Percentiles rank a stretch among this genome's conserved stretches.
Conservation (phyloP, 2,329 filamentous ascomycete species). For the Aureobasidium sp. region DNA sequence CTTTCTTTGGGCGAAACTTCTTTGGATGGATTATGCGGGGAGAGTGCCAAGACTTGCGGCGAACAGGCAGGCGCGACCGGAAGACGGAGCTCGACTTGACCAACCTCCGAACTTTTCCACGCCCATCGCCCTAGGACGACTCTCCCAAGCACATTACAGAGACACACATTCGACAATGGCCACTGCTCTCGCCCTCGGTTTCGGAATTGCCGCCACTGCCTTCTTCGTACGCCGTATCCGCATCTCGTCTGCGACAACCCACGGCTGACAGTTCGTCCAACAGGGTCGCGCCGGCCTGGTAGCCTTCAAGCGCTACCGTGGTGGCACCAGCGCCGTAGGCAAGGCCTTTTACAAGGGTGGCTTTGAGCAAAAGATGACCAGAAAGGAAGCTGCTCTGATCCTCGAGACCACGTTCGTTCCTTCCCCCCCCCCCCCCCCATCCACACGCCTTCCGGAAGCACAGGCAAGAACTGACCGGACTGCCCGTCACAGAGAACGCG, state of each 20-base stretch:
- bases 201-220: conserved; percentile 55
- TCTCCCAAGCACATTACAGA: neutral
- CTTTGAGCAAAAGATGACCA: conserved; percentile 93
- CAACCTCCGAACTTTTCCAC: neutral
- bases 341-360: conserved; percentile 96
- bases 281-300: conserved; percentile 89
- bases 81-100: neutral
- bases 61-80: neutral
- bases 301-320: conserved; percentile 73
- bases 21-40: neutral
- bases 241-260: neutral
- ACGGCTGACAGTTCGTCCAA: conserved; percentile 15
- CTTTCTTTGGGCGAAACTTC: neutral
- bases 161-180: conserved; percentile 4
- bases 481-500: conserved; percentile 49
- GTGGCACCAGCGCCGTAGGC: conserved; percentile 66
- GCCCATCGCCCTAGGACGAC: no score
- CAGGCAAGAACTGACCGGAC: neutral
- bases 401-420: conserved; percentile 70
- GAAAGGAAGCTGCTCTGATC: conserved; percentile 82
- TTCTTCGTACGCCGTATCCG: conserved; percentile 45
- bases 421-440: neutral
- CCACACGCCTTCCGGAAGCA: neutral
- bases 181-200: conserved; percentile 29
- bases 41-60: neutral